A percentile compares a stretch with the other conserved stretches of the same genome.
Conservation (phyloP, 805 yeast genomes). For the Kockiozyma suomiensis region DNA sequence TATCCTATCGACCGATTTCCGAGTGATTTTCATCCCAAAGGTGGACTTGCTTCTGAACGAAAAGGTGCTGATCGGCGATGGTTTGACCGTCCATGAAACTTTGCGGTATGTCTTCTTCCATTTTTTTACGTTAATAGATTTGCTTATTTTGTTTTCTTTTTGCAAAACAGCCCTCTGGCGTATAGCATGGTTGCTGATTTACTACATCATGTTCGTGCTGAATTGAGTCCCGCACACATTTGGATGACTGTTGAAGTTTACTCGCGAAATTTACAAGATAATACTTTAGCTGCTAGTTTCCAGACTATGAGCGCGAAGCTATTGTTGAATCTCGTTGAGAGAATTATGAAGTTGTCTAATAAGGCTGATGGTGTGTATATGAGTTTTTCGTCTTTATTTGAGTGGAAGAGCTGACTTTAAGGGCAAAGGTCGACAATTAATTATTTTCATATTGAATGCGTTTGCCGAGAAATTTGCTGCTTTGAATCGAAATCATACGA, state of each 20-base stretch:
- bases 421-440: constrained; percentile 65
- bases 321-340: constrained; percentile 81
- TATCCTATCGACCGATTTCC: constrained; percentile 86
- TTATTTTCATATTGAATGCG: constrained; percentile 83
- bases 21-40: constrained; percentile 79
- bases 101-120: constrained; percentile 50
- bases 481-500: constrained; percentile 67
- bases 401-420: neutral
- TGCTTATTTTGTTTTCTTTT: neutral
- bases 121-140: neutral
- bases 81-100: constrained; percentile 87
- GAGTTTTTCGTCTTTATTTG: no score
- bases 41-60: constrained; percentile 85
- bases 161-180: constrained; percentile 65
- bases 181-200: constrained; percentile 95
- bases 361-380: constrained; percentile 56
- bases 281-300: constrained; percentile 79
- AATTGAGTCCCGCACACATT: constrained; percentile 77
- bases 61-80: constrained; percentile 84
- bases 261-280: constrained; percentile 78
- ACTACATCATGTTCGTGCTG: constrained; percentile 86
- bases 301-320: constrained; percentile 97
- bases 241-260: constrained; percentile 85
- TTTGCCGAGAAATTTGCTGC: constrained; percentile 80
- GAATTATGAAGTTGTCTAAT: constrained; percentile 78